Evolutionary conservation across 2,329 filamentous ascomycete species (phyloP).

Genomic region (Eutypa lata): DNA sequence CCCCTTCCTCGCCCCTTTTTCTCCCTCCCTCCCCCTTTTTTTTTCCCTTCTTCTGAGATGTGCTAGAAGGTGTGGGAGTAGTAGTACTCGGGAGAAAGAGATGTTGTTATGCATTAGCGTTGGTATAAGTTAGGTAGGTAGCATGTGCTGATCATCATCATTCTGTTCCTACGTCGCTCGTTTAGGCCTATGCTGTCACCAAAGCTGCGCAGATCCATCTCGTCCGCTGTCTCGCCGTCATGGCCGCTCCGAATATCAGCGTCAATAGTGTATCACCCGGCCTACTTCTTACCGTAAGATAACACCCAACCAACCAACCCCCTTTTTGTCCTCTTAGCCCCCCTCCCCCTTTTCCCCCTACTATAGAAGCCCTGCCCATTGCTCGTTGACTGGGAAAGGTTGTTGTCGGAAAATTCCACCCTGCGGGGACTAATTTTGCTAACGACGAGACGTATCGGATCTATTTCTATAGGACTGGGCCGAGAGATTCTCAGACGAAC

Average conservation of each 20-base stretch:
- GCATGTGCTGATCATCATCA: too few species aligned
- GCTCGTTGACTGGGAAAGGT: too few species aligned
- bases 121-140: too few species aligned
- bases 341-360: too few species aligned
- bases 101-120: too few species aligned
- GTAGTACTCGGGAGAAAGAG: too few species aligned
- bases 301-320: not conserved
- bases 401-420: too few species aligned
- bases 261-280: conserved; percentile 59
- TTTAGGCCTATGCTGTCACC: conserved; percentile 68
- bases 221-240: conserved; percentile 49
- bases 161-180: conserved; percentile 1
- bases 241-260: conserved; percentile 52
- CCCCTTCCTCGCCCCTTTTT: too few species aligned
- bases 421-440: not conserved
- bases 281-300: conserved; percentile 43
- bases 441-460: not conserved
- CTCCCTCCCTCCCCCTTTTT: not conserved
- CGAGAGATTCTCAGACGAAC: not conserved
- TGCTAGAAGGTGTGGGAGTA: not conserved
- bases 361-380: too few species aligned
- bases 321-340: not conserved
- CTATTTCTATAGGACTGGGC: not conserved
- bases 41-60: not conserved
- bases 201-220: conserved; percentile 70